phyloP scores from a whole-genome alignment of 331 rosid genomes.

The Telfairia occidentalis region DNA sequence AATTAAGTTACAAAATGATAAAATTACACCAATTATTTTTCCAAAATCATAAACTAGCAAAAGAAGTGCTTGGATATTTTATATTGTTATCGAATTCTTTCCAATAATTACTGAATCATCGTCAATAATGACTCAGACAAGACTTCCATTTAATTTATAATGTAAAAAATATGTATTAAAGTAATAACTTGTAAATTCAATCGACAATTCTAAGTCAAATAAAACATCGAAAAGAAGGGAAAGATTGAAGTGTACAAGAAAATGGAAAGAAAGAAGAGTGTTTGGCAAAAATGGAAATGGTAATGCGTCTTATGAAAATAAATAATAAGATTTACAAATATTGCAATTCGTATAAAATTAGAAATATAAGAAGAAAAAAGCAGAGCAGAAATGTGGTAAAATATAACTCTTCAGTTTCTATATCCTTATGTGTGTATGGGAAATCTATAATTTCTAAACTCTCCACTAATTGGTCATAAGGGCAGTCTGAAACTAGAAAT shows the following conservation, averaged over 20 bases:
- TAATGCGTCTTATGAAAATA: conserved; percentile 2
- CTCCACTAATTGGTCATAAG: not conserved
- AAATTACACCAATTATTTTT: not conserved
- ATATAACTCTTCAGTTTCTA: conserved; percentile 6
- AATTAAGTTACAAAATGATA: not conserved
- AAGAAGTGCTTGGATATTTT: not conserved
- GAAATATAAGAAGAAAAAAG: not conserved
- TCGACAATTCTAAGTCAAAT: not conserved
- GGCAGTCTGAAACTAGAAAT: conserved; percentile 4
- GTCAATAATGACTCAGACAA: not conserved
- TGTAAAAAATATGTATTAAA: too few relatives aligned
- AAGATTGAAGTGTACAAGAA: not conserved
- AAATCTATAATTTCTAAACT: conserved; percentile 9
- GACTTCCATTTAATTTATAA: not conserved
- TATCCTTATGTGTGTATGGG: conserved; percentile 12
- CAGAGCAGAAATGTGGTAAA: conserved; percentile 2
- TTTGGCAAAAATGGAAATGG: conserved; percentile 2
- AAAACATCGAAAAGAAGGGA: not conserved
- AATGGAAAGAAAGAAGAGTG: not conserved
- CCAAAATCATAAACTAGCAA: not conserved
- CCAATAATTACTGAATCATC: not conserved
- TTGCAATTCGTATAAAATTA: conserved; percentile 6
- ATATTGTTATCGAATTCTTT: not conserved
- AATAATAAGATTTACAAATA: conserved; percentile 11
- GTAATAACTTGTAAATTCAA: too few relatives aligned